phyloP scores from a whole-genome alignment of 139 green algal genomes.

The Chlorella sp. region DNA sequence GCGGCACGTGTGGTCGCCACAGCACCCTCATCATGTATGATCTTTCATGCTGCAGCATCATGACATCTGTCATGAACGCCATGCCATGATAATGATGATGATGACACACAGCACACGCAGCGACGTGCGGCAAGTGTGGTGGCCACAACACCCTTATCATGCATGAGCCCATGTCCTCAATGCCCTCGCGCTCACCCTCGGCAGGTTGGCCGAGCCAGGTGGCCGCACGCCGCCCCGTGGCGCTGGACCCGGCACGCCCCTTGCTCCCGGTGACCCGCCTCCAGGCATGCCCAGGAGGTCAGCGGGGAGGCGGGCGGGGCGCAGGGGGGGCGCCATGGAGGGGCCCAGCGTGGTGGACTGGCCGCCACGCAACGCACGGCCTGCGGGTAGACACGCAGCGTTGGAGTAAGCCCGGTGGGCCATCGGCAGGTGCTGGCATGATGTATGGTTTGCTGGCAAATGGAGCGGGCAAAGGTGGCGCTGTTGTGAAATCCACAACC shows the following conservation, averaged over 20 bases:
- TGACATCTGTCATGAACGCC: no score
- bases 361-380: not conserved
- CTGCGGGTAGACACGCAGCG: not conserved
- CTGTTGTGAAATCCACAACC: no score
- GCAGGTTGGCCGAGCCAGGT: not conserved
- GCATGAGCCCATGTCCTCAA: no score
- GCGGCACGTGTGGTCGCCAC: no score
- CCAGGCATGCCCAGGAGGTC: slow-evolving; percentile 1
- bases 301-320: not conserved
- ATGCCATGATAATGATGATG: no score
- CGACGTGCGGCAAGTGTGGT: no score
- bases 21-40: no score
- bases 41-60: no score
- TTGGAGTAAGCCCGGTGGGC: not conserved
- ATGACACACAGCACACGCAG: no score
- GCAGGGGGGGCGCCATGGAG: slow-evolving; percentile 4
- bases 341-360: slow-evolving; percentile 6
- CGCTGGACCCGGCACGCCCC: no score
- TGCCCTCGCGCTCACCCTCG: not conserved
- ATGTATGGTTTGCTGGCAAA: not conserved
- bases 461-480: not conserved
- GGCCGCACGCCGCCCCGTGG: not conserved
- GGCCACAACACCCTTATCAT: no score
- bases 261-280: not conserved
- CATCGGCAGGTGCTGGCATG: not conserved